Conservation (phyloP, 177 flowering plant species). For the Vitis hybrid region DNA sequence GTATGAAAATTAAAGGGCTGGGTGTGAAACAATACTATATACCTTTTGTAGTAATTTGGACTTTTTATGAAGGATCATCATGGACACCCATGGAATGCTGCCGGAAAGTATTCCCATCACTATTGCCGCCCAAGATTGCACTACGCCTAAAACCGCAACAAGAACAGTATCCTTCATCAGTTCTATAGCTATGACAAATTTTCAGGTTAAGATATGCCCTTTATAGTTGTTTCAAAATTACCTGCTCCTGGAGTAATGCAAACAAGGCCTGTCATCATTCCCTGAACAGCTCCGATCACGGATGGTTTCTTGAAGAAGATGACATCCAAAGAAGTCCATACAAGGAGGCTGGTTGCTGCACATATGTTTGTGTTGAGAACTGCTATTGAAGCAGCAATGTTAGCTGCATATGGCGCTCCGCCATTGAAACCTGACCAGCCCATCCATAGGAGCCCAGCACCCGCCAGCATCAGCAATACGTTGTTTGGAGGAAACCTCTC, state of each 20-base stretch:
- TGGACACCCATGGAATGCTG: constrained; percentile 71
- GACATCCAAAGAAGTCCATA: constrained; percentile 73
- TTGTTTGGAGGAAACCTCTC: constrained; percentile 79
- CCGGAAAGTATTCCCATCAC: constrained; percentile 72
- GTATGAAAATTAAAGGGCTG: not conserved
- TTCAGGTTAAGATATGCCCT: too few species aligned
- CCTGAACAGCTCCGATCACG: constrained; percentile 74
- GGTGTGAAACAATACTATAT: not conserved
- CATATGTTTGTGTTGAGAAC: constrained; percentile 67
- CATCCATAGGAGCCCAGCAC: constrained; percentile 85
- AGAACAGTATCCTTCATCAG: not conserved
- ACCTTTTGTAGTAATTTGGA: constrained; percentile 58
- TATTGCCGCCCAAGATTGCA: constrained; percentile 81
- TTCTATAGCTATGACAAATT: not conserved
- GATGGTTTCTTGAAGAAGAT: constrained; percentile 71
- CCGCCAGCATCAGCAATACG: constrained; percentile 66
- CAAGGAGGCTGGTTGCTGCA: constrained; percentile 76
- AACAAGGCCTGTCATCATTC: constrained; percentile 76
- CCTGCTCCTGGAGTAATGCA: constrained; percentile 74
- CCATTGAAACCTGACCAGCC: constrained; percentile 93
- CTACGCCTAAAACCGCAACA: constrained; percentile 43
- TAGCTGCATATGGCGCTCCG: constrained; percentile 75
- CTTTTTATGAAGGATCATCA: constrained; percentile 79
- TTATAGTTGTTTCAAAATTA: constrained; percentile 4
- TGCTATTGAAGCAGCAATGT: constrained; percentile 55